A percentile compares a stretch with the other conserved stretches of the same genome.
These are phyloP conservation scores for Thyridium curvatum DNA, from an alignment of 2,329 filamentous ascomycete genomes.

Conservation along the genomic window DNA sequence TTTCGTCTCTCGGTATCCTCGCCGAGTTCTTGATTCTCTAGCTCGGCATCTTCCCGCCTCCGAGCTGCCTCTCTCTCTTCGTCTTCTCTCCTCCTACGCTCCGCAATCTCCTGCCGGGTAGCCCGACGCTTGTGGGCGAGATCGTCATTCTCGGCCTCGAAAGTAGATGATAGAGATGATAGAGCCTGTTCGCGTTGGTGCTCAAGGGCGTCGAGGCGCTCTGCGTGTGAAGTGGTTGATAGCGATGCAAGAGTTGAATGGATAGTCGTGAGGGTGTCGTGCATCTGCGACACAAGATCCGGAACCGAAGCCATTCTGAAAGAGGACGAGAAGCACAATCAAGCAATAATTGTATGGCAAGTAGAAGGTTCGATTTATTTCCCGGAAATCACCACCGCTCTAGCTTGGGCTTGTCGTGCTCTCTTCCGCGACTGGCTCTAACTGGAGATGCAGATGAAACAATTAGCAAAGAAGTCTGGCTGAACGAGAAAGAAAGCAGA, in stretches of 20 bases:
- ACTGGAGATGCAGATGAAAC: too few species aligned
- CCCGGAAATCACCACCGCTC: too few species aligned
- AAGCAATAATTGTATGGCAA: too few species aligned
- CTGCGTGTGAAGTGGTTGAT: conserved; percentile 23
- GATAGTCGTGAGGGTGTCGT: conserved; percentile 32
- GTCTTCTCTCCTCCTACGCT: conserved; percentile 30
- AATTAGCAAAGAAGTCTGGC: too few species aligned
- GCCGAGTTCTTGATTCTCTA: conserved; percentile 14
- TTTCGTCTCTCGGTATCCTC: conserved; percentile 23
- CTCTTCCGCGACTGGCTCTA: too few species aligned
- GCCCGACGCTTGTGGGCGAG: conserved; percentile 19
- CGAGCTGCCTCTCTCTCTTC: conserved; percentile 30
- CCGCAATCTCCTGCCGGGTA: conserved; percentile 24
- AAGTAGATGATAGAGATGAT: conserved; percentile 20
- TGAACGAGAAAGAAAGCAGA: too few species aligned
- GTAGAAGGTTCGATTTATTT: too few species aligned
- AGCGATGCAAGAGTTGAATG: conserved; percentile 27
- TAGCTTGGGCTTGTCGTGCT: too few species aligned
- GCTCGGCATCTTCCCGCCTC: conserved; percentile 27
- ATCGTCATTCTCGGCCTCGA: conserved; percentile 21
- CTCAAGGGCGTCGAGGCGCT: conserved; percentile 31
- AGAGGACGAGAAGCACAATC: not conserved
- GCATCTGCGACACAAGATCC: conserved; percentile 33
- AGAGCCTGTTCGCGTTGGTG: conserved; percentile 25
- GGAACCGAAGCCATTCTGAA: conserved; percentile 24